phyloP scores from a whole-genome alignment of 202 grass and related monocot genomes.

The Schoenoplectus triqueter region DNA sequence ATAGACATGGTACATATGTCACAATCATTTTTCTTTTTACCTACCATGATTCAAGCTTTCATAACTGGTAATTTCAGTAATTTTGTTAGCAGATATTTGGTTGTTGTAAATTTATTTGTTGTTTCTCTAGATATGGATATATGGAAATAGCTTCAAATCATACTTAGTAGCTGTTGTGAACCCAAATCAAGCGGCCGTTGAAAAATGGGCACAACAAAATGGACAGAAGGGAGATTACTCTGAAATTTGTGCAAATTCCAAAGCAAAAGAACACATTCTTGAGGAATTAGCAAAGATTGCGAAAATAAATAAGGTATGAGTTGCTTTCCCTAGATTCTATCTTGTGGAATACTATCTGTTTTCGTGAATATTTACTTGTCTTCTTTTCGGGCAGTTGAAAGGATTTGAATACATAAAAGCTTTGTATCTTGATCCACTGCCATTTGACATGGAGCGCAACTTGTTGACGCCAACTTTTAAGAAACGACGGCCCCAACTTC shows the following conservation, averaged over 20 bases:
- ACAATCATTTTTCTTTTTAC: constrained; percentile 11
- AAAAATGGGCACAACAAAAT: constrained; percentile 80
- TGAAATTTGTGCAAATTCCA: constrained; percentile 66
- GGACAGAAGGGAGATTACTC: constrained; percentile 66
- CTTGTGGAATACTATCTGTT: not conserved
- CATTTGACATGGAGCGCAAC: constrained; percentile 93
- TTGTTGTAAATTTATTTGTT: constrained; percentile 17
- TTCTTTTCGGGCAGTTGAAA: constrained; percentile 75
- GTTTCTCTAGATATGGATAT: constrained; percentile 84
- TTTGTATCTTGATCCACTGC: constrained; percentile 72
- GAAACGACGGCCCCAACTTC: constrained; percentile 87
- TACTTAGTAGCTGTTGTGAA: constrained; percentile 87
- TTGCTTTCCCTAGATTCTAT: not conserved
- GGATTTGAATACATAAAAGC: constrained; percentile 90
- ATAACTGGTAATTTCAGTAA: constrained; percentile 17
- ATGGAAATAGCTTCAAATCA: constrained; percentile 93
- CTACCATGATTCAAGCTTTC: constrained; percentile 7
- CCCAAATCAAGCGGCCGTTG: constrained; percentile 72
- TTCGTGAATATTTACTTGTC: not conserved
- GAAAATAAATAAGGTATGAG: constrained; percentile 83
- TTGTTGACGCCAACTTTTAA: constrained; percentile 95
- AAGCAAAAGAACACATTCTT: constrained; percentile 82
- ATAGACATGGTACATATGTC: constrained; percentile 68
- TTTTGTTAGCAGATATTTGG: not conserved
- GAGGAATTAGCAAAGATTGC: constrained; percentile 70